Percentiles rank a stretch among this genome's conserved stretches.
Evolutionary conservation across 2,329 filamentous ascomycete species (phyloP).

Genomic region (Byssothecium circinans): DNA sequence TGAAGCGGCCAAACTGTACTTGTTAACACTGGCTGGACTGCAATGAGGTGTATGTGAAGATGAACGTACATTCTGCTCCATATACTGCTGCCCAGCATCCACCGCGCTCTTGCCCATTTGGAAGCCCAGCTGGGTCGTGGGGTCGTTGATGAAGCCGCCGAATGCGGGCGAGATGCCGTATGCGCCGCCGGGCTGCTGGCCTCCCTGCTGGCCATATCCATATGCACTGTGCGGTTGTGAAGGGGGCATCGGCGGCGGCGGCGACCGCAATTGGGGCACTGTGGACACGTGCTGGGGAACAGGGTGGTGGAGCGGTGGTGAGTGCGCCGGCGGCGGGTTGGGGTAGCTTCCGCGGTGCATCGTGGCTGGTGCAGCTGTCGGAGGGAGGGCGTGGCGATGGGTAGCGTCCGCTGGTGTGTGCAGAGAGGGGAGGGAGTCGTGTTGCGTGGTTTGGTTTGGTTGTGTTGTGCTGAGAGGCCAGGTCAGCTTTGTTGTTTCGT

Average conservation of each 20-base stretch:
- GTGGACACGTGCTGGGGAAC: constrained; percentile 98
- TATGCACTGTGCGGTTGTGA: constrained; percentile 68
- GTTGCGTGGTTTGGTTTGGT: too few relatives aligned
- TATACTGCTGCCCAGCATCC: constrained; percentile 86
- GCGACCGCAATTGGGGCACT: constrained; percentile 93
- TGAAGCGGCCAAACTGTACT: constrained; percentile 71
- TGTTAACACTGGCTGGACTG: not conserved
- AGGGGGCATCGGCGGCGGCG: constrained; percentile 75
- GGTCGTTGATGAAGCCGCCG: constrained; percentile 93
- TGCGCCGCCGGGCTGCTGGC: constrained; percentile 20
- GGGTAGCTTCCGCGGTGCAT: constrained; percentile 89
- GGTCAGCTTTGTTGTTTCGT: not conserved
- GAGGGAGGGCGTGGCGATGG: too few relatives aligned
- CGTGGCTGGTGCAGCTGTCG: constrained; percentile 35
- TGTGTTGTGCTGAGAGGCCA: too few relatives aligned
- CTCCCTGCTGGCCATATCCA: constrained; percentile 69
- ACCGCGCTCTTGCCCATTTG: constrained; percentile 93
- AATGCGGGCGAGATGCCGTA: constrained; percentile 63
- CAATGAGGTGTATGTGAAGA: not conserved
- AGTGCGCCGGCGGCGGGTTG: constrained; percentile 69
- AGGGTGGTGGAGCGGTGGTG: constrained; percentile 88
- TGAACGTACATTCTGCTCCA: constrained; percentile 84
- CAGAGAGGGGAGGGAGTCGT: not conserved
- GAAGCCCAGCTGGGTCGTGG: constrained; percentile 89
- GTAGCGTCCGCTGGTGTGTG: too few relatives aligned